These are phyloP conservation scores for Saccharomycopsis sp. DNA, from an alignment of 805 yeast genomes.

Conservation along the genomic window DNA sequence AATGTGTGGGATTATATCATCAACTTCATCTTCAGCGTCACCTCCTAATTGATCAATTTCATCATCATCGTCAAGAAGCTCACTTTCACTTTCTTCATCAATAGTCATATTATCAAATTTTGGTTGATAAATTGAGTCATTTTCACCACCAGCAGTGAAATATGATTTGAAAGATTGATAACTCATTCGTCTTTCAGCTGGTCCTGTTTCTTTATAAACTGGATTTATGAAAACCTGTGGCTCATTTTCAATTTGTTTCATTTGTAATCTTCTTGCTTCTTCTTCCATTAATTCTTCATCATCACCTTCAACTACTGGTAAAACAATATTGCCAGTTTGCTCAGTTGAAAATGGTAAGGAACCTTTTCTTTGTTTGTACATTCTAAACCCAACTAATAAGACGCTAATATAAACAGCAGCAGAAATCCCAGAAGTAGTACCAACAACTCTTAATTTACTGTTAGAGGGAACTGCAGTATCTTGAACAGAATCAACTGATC, in stretches of 20 bases:
- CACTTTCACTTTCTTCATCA: constrained; percentile 3
- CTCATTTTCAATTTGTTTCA: constrained; percentile 7
- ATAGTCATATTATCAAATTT: constrained; percentile 6
- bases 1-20: constrained; percentile 14
- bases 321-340: constrained; percentile 18
- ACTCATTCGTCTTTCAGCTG: constrained; percentile 19
- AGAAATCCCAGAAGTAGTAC: constrained; percentile 23
- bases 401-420: constrained; percentile 22
- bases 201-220: constrained; percentile 12
- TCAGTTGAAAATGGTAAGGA: constrained; percentile 19
- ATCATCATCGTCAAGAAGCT: constrained; percentile 2
- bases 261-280: not conserved
- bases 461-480: constrained; percentile 28
- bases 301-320: constrained; percentile 20
- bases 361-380: constrained; percentile 26
- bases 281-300: constrained; percentile 6
- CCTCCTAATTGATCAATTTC: not conserved
- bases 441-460: constrained; percentile 38
- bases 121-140: not conserved
- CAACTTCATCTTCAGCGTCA: constrained; percentile 9
- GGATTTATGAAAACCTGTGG: constrained; percentile 18
- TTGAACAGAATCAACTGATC: constrained; percentile 23
- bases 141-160: constrained; percentile 8
- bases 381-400: constrained; percentile 26
- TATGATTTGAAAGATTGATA: constrained; percentile 19